Evolutionary conservation across 1,284 basidiomycete species (phyloP).

Genomic region (Papiliotrema fonsecae): DNA sequence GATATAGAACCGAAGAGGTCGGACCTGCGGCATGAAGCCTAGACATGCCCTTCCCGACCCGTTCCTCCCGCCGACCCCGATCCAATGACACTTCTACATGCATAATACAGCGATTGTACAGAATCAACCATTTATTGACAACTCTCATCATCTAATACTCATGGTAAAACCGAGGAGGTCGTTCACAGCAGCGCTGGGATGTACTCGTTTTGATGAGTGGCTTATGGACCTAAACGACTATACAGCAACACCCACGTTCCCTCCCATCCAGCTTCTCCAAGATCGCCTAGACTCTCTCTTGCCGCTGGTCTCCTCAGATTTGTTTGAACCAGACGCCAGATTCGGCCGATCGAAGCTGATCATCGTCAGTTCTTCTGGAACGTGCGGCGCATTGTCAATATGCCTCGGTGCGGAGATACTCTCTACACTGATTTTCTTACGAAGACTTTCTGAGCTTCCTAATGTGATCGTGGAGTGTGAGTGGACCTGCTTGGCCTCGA

Average conservation of each 20-base stretch:
- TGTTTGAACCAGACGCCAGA: no score
- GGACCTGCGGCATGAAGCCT: conserved; percentile 38
- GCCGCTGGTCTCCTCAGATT: not conserved
- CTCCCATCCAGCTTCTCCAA: conserved; percentile 8
- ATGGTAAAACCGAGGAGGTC: no score
- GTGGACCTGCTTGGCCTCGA: not conserved
- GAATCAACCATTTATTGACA: no score
- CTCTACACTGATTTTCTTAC: not conserved
- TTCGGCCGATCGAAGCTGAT: not conserved
- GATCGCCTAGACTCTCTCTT: conserved; percentile 2
- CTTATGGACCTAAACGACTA: no score
- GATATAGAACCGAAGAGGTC: conserved; percentile 37
- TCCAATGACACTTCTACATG: conserved; percentile 4
- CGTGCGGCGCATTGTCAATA: not conserved
- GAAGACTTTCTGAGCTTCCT: not conserved
- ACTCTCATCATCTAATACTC: no score
- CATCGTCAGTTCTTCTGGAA: not conserved
- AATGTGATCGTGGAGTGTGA: not conserved
- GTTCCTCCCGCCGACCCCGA: not conserved
- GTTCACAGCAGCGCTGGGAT: no score
- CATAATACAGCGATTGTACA: conserved; percentile 9
- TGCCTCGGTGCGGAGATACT: not conserved
- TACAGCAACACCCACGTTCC: conserved; percentile 2
- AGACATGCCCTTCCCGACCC: conserved; percentile 4
- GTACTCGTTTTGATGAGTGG: no score